Evolutionary conservation across 257 asterid genomes (phyloP).

Genomic region (Solanum acaule): DNA sequence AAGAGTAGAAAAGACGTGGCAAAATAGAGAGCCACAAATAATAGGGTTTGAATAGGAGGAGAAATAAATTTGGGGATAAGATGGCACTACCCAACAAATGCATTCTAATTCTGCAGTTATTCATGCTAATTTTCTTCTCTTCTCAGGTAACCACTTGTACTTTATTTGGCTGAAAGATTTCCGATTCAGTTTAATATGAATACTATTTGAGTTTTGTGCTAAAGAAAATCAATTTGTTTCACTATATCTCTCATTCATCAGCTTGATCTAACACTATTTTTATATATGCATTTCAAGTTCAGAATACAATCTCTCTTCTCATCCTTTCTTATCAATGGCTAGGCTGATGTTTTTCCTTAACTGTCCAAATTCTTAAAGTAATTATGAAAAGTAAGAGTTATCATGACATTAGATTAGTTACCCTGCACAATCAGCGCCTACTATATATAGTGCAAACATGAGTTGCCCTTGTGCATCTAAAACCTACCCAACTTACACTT

Average conservation of each 20-base stretch:
- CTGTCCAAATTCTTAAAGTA: neutral
- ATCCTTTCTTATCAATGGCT: neutral
- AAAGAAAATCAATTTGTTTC: neutral
- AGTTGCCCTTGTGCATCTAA: neutral
- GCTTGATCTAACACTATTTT: neutral
- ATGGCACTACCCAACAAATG: constrained; percentile 2
- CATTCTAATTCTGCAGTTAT: neutral
- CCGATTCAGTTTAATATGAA: neutral
- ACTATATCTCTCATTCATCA: neutral
- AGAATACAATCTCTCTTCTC: neutral
- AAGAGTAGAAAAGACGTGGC: constrained; percentile 18
- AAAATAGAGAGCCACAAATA: constrained; percentile 4
- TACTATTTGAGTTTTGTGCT: neutral
- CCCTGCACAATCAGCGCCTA: neutral
- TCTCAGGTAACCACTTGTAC: neutral
- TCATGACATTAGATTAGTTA: no score
- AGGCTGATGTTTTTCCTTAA: no score
- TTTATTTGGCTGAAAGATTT: neutral
- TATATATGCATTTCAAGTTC: neutral
- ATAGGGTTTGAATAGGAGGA: neutral
- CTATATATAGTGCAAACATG: neutral
- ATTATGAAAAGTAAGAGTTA: neutral
- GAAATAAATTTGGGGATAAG: constrained; percentile 32
- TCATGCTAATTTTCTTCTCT: neutral
- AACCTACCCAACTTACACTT: neutral